Base-by-base conservation (phyloP, 805 yeast genomes). In the Teunomyces gatunensis region DNA sequence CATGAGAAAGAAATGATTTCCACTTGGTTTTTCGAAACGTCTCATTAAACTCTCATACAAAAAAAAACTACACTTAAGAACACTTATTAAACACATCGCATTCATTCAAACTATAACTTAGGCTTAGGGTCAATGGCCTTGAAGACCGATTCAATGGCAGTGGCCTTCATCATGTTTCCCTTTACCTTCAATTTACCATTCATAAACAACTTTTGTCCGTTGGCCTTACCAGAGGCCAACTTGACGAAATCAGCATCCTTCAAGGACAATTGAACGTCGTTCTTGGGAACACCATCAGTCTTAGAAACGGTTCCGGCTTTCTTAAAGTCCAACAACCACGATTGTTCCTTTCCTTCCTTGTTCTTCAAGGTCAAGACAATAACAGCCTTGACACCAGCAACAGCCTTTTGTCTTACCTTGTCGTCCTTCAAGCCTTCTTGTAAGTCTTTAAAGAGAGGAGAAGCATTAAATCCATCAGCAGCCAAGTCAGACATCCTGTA, bases 111-210 rank as follows among this genome's bases (percentile, higher is more conserved):
- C 57, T 67, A 72, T 61, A 72, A 72, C 65, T 73, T 73, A 44
- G 78, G 64, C 62, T 68, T 71, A 48, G 75, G 73, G 59, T 65
- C 77, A 45, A 71, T 54, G 27, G 67, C 53, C 74, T 83, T 83
- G 69, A 87, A 77, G 43, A 87, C 80, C 42, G 77, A 71, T 68
- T 86, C 92, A 50, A 87, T 80, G 50, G 81, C 80, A 39, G 91
- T 80, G 46, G 96, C 96, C 77, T 89, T 89, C 91, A 86, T 86
- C 72, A 89, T 85, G 73, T 89, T 87, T 55, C 96, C 96, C 75
- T 84, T 87, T 54, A 89, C 84, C 77, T 87, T 88, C 67, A 89
- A 79, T 68, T 85, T 85, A 36, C 96, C 96, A 58, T 79, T 72
- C 86, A 89, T 80, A 68, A 87, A 89, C 60, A 89, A 78, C 71